Evolutionary conservation across 1,139 yeast genomes (phyloP).

Genomic region (Diutina ranongensis): DNA sequence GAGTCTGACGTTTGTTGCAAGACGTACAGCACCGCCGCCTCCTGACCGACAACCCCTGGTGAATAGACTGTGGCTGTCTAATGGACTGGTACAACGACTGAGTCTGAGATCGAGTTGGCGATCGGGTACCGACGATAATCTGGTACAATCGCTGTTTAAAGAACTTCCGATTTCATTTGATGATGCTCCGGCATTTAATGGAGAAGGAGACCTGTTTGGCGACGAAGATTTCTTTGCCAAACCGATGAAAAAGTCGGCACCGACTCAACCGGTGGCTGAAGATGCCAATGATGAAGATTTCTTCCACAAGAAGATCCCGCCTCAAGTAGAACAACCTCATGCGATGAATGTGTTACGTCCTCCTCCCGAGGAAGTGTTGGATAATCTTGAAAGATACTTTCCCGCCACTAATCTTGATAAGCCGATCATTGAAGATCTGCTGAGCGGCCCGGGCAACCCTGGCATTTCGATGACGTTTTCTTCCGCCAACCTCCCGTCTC

Average conservation of each 20-base stretch:
- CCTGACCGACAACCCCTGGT: slow-evolving; percentile 7
- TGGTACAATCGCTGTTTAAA: slow-evolving; percentile 21
- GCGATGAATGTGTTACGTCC: slow-evolving; percentile 41
- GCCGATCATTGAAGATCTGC: slow-evolving; percentile 61
- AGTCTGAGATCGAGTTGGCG: neutral
- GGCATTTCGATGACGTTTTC: slow-evolving; percentile 34
- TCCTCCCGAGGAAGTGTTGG: slow-evolving; percentile 86
- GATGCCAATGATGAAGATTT: slow-evolving; percentile 15
- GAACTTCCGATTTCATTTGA: slow-evolving; percentile 65
- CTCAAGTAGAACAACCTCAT: neutral
- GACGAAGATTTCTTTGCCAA: slow-evolving; percentile 24
- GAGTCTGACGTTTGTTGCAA: slow-evolving; percentile 9
- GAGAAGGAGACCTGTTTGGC: slow-evolving; percentile 10
- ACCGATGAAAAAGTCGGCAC: slow-evolving; percentile 13
- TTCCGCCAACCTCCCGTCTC: slow-evolving; percentile 24
- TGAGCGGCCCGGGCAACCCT: neutral
- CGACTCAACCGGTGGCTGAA: neutral
- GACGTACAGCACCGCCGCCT: slow-evolving; percentile 11
- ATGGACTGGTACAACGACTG: neutral
- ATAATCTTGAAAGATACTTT: slow-evolving; percentile 82
- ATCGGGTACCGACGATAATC: neutral
- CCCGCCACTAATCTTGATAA: slow-evolving; percentile 89
- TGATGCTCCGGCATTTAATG: slow-evolving; percentile 50
- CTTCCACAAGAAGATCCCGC: slow-evolving; percentile 15
- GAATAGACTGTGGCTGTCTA: neutral